Conservation (phyloP, 2,329 filamentous ascomycete genomes). For the Teratosphaeria destructans region DNA sequence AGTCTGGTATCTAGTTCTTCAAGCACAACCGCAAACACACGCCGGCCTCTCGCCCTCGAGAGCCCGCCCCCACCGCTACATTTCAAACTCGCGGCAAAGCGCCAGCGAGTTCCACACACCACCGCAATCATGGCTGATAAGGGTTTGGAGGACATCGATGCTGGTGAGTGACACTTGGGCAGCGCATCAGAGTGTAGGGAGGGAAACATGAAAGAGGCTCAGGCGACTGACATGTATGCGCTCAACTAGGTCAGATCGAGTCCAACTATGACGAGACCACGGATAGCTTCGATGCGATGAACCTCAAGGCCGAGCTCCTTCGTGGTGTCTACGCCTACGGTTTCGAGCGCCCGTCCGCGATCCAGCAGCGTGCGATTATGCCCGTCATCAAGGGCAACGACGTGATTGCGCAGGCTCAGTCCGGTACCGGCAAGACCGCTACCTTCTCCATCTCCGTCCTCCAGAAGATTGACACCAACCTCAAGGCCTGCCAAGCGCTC, state of each 20-base stretch:
- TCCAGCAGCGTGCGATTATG: slow-evolving; percentile 99
- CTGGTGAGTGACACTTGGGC: slow-evolving; percentile 56
- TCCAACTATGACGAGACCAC: slow-evolving; percentile 99
- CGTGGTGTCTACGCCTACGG: slow-evolving; percentile 99
- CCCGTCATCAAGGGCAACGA: slow-evolving; percentile 99
- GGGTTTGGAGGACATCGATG: slow-evolving; percentile 95
- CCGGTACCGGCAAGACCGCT: slow-evolving; percentile 98
- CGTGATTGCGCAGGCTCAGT: slow-evolving; percentile 99
- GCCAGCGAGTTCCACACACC: slow-evolving; percentile 49
- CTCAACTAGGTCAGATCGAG: slow-evolving; percentile 80
- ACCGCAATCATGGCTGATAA: slow-evolving; percentile 97
- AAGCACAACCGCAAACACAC: slow-evolving; percentile 9
- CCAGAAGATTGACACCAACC: slow-evolving; percentile 90
- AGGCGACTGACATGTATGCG: background rate
- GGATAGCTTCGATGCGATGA: slow-evolving; percentile 98
- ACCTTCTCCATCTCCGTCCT: slow-evolving; percentile 99
- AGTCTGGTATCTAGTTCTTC: slow-evolving; percentile 38
- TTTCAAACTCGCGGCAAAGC: slow-evolving; percentile 56
- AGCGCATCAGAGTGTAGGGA: background rate
- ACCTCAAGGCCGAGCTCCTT: slow-evolving; percentile 91
- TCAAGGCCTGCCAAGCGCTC: slow-evolving; percentile 96
- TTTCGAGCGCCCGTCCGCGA: slow-evolving; percentile 99
- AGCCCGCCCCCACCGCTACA: slow-evolving; percentile 28
- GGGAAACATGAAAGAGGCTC: background rate
- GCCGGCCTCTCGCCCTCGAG: slow-evolving; percentile 17